Conservation (phyloP, 768 basidiomycete species). For the Crepidotus variabilis region DNA sequence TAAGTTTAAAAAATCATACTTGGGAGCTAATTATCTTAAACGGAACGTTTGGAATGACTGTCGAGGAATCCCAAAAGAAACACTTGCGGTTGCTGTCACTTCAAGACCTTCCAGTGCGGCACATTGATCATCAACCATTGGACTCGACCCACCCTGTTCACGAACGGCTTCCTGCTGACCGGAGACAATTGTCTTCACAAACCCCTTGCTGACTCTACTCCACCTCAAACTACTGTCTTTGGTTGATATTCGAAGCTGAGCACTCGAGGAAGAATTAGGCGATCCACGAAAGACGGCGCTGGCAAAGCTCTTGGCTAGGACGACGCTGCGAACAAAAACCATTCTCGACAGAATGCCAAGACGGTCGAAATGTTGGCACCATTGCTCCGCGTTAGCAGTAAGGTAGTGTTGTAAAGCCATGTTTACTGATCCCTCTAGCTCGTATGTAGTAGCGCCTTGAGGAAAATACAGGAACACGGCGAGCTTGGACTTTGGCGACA, state of each 20-base stretch:
- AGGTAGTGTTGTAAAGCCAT: neutral
- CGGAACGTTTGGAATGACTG: too few relatives aligned
- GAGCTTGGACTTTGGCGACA: neutral
- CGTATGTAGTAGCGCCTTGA: neutral
- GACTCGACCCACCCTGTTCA: too few relatives aligned
- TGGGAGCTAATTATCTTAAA: too few relatives aligned
- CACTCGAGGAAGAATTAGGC: neutral
- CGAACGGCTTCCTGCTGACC: too few relatives aligned
- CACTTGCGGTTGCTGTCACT: too few relatives aligned
- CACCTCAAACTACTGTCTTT: neutral
- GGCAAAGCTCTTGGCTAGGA: neutral
- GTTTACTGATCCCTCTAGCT: neutral
- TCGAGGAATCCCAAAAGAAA: too few relatives aligned
- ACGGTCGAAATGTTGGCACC: neutral
- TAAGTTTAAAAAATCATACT: too few relatives aligned
- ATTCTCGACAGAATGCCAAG: neutral
- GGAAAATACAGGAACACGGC: neutral
- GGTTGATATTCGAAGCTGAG: neutral
- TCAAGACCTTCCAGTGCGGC: too few relatives aligned
- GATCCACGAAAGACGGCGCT: neutral
- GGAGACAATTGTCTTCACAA: neutral
- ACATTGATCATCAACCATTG: too few relatives aligned
- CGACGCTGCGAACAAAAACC: neutral
- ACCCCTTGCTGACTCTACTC: neutral
- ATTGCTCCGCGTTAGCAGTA: neutral